Evolutionary conservation across 805 yeast species (phyloP), one percentile per base, ranked within the genome.

Genomic region (Pichia kluyveri): DNA sequence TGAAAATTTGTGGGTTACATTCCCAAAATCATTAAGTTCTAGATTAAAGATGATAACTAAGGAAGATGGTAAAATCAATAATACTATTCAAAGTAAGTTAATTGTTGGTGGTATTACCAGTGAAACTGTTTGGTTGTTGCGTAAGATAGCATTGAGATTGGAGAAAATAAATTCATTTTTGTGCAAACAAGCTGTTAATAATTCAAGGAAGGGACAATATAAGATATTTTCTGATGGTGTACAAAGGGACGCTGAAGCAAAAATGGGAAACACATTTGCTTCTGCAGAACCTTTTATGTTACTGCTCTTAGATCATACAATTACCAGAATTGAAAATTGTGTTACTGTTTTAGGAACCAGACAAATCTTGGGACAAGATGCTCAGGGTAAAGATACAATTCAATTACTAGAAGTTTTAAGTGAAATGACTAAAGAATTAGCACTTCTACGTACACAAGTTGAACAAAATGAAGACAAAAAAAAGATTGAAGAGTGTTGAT

Each of bases 1-100:
- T 2, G 99, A 93, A 63, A 75, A 75, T 38, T 82, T 93, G 15
- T 86, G 95, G 26, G 71, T 88, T 42, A 78, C 81, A 0, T 90
- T 83, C 68, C 95, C 98, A 2, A 70, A 71, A 47, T 69, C 72
- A 28, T 68, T 90, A 48, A 73, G 72, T 4, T 69, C 82, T 4
- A 74, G 98, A 55, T 75, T 75, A 64, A 77, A 76, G 46, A 51
- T 63, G n/a, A 40, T 60, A 40, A 55, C 56, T 4, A 34, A 34
- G 37, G 67, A 54, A 48, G 72, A 68, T 40, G 63, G 69, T 28
- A 60, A 65, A 38, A 65, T 60, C 34, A 18, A 14, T 2, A 55
- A 56, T 11, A 59, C 55, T 44, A 60, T 55, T 39, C 50, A 57
- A 19, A 57, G 55, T 45, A 56, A 54, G 48, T 51, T 59, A 18